Conservation (phyloP, 2,329 filamentous ascomycete species). For the Penicillium palitans region DNA sequence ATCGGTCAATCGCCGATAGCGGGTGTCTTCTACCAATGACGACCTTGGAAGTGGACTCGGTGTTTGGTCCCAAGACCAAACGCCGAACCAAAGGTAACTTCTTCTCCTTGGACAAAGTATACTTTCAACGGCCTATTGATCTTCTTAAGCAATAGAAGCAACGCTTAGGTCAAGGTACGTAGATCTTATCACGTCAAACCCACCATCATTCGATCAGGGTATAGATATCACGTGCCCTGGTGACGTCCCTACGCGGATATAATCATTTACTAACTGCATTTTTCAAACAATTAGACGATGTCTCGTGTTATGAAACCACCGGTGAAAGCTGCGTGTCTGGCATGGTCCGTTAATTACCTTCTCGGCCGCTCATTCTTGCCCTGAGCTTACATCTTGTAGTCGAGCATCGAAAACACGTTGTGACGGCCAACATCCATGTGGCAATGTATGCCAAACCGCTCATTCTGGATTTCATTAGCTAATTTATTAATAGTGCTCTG, state of each 20-base stretch:
- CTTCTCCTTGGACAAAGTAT: not conserved
- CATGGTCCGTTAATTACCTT: not conserved
- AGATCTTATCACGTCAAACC: not conserved
- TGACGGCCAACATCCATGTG: conserved; percentile 15
- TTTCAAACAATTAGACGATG: not conserved
- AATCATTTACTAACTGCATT: not conserved
- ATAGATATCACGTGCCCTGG: conserved; percentile 4
- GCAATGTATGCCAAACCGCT: conserved; percentile 13
- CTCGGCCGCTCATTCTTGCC: not conserved
- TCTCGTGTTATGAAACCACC: not conserved
- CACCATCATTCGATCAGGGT: not conserved
- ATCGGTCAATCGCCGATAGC: conserved; percentile 1
- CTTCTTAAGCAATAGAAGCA: not conserved
- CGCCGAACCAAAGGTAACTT: not conserved
- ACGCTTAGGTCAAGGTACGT: not conserved
- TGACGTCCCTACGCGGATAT: not conserved
- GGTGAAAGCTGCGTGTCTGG: conserved; percentile 2
- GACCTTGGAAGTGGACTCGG: not conserved
- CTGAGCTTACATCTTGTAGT: conserved; percentile 7
- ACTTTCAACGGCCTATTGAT: not conserved
- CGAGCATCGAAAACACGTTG: conserved; percentile 29
- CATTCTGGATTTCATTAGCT: not conserved
- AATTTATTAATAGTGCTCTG: conserved; percentile 16
- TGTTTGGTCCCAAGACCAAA: conserved; percentile 4
- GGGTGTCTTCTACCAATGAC: not conserved